Percentiles rank a stretch among this genome's conserved stretches.
Conservation (phyloP, 2,329 filamentous ascomycete species). For the Fusarium verrucosum region DNA sequence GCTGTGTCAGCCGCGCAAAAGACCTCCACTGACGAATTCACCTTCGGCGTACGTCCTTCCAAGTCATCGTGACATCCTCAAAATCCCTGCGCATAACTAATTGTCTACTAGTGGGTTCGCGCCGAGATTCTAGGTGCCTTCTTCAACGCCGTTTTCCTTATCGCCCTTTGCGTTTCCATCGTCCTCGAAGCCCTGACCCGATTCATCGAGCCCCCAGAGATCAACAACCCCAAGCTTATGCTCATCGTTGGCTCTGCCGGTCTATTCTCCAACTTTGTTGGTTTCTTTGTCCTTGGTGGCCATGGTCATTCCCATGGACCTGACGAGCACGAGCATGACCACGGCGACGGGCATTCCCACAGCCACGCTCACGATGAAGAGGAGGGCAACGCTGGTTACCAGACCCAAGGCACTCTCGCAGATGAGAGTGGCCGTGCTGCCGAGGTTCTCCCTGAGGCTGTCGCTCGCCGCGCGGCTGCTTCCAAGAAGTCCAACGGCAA, state of each 20-base stretch:
- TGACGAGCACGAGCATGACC: conserved; percentile 59
- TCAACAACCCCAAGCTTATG: conserved; percentile 85
- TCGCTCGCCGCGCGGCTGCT: conserved; percentile 60
- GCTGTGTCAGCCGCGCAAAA: conserved; percentile 89
- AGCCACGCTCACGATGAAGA: conserved; percentile 56
- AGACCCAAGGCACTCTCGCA: conserved; percentile 54
- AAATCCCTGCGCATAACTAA: conserved; percentile 34
- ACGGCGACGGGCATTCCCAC: conserved; percentile 52
- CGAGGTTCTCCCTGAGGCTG: conserved; percentile 70
- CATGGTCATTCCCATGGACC: conserved; percentile 84
- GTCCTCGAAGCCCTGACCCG: conserved; percentile 94
- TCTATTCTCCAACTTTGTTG: conserved; percentile 86
- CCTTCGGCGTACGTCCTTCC: conserved; percentile 78
- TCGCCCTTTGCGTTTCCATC: conserved; percentile 95
- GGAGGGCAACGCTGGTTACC: conserved; percentile 58
- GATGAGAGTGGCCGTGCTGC: conserved; percentile 68
- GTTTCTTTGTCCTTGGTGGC: conserved; percentile 90
- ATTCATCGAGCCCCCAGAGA: conserved; percentile 89
- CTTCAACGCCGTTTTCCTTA: conserved; percentile 96
- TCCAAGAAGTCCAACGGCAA: conserved; percentile 45
- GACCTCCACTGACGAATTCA: conserved; percentile 89
- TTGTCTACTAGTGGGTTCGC: conserved; percentile 80
- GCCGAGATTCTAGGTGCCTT: conserved; percentile 96
- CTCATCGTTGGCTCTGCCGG: conserved; percentile 89
- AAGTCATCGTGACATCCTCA: background rate